A percentile compares a stretch with the other conserved stretches of the same genome.
phyloP scores from a whole-genome alignment of 2,329 filamentous ascomycete genomes.

The Blumeria hordei region DNA sequence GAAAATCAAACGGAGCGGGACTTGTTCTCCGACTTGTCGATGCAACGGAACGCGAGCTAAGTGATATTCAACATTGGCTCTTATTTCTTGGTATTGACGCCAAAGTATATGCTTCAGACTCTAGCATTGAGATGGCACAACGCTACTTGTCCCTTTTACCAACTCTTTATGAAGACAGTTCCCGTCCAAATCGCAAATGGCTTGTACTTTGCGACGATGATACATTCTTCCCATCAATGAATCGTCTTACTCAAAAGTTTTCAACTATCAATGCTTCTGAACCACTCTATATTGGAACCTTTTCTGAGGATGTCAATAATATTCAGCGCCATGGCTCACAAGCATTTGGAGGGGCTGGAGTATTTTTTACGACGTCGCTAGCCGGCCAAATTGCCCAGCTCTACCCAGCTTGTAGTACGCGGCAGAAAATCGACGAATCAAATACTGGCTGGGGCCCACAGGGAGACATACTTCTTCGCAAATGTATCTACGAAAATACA shows the following conservation, averaged over 20 bases:
- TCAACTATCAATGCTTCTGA: slow-evolving; percentile 7
- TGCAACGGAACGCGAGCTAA: slow-evolving; percentile 25
- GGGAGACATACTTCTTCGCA: slow-evolving; percentile 13
- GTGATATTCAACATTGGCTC: slow-evolving; percentile 23
- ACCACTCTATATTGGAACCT: slow-evolving; percentile 14
- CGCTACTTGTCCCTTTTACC: slow-evolving; percentile 31
- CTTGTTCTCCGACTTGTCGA: slow-evolving; percentile 29
- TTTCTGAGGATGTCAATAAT: slow-evolving; percentile 14
- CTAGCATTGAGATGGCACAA: slow-evolving; percentile 29
- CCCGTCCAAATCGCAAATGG: slow-evolving; percentile 21
- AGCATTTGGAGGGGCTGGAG: slow-evolving; percentile 14
- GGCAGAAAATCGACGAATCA: slow-evolving; percentile 27
- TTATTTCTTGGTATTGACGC: slow-evolving; percentile 27
- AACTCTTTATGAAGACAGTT: slow-evolving; percentile 27
- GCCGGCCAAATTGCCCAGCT: slow-evolving; percentile 22
- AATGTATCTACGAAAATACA: slow-evolving; percentile 14
- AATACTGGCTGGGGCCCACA: slow-evolving; percentile 31
- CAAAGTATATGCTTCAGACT: slow-evolving; percentile 30
- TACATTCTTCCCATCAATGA: slow-evolving; percentile 14
- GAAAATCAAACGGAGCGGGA: slow-evolving; percentile 30
- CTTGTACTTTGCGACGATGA: slow-evolving; percentile 16
- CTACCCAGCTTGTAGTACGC: slow-evolving; percentile 22
- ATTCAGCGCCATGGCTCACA: slow-evolving; percentile 14
- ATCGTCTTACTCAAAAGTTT: slow-evolving; percentile 10
- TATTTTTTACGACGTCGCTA: slow-evolving; percentile 17